Evolutionary conservation across 2,329 filamentous ascomycete species (phyloP).

Genomic region (Xenoacremonium recifei): DNA sequence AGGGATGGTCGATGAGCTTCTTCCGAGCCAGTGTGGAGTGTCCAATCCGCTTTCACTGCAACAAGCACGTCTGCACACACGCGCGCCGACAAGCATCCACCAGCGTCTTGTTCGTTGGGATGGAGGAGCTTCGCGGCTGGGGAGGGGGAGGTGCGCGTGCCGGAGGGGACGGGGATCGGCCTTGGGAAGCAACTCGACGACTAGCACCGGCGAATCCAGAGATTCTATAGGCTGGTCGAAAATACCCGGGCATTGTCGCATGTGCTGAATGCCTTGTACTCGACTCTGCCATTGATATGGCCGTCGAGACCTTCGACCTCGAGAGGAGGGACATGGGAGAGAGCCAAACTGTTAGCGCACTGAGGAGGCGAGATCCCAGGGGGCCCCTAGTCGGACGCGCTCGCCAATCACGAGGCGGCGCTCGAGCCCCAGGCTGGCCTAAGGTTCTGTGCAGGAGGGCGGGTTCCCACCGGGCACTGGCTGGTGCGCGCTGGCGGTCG

Average conservation of each 20-base stretch:
- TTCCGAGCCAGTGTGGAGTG: constrained; percentile 23
- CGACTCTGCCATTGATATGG: too few relatives aligned
- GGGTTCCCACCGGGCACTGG: neutral
- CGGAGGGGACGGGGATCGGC: too few relatives aligned
- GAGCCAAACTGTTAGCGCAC: too few relatives aligned
- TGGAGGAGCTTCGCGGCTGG: neutral
- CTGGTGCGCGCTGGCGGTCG: neutral
- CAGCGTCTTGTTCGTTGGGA: neutral
- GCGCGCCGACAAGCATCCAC: constrained; percentile 15
- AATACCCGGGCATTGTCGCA: too few relatives aligned
- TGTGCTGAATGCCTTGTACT: too few relatives aligned
- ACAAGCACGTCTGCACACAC: constrained; percentile 25
- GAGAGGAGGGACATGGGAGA: too few relatives aligned
- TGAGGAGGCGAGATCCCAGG: neutral
- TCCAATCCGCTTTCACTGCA: constrained; percentile 29
- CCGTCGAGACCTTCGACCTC: too few relatives aligned
- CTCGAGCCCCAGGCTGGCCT: neutral
- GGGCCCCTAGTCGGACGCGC: too few relatives aligned
- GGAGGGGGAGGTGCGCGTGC: too few relatives aligned
- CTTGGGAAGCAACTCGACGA: too few relatives aligned
- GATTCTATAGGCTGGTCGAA: too few relatives aligned
- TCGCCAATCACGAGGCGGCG: neutral
- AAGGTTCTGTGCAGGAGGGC: neutral
- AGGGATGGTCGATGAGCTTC: constrained; percentile 22
- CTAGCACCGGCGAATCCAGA: too few relatives aligned